phyloP scores from a whole-genome alignment of 768 basidiomycete genomes.

The Coprinellus micaceus region DNA sequence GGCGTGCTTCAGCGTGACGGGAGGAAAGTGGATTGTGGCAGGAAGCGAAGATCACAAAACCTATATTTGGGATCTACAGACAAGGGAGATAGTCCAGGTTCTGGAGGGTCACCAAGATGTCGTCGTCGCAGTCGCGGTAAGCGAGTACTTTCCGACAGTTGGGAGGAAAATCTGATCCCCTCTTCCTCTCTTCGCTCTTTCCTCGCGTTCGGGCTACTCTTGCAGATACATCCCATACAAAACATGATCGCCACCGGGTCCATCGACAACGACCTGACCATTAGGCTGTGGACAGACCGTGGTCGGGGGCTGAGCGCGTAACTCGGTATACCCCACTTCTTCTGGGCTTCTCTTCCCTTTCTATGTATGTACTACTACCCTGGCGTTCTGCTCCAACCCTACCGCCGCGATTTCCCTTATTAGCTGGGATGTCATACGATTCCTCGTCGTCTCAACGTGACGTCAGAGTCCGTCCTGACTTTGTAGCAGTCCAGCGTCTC shows the following conservation, averaged over 20 bases:
- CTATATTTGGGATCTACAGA: constrained; percentile 90
- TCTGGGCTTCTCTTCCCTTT: constrained; percentile 9
- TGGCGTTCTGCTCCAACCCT: too few species aligned
- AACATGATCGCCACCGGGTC: constrained; percentile 88
- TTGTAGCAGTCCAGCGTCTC: too few species aligned
- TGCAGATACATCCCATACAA: constrained; percentile 77
- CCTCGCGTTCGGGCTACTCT: too few species aligned
- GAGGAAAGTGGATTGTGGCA: constrained; percentile 85
- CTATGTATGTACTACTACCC: constrained; percentile 1
- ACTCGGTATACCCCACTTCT: background rate
- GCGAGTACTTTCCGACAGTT: constrained; percentile 17
- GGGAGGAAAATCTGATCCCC: constrained; percentile 6
- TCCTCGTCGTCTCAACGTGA: too few species aligned
- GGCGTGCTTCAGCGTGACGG: constrained; percentile 80
- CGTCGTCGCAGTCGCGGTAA: constrained; percentile 77
- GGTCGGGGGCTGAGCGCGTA: constrained; percentile 22
- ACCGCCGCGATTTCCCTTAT: too few species aligned
- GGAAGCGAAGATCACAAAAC: constrained; percentile 90
- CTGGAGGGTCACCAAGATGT: constrained; percentile 69
- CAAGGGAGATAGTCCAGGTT: constrained; percentile 77
- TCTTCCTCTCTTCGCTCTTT: too few species aligned
- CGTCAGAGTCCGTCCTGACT: too few species aligned
- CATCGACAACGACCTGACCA: constrained; percentile 76
- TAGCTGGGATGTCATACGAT: too few species aligned
- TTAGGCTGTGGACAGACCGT: constrained; percentile 80